Conservation (phyloP, 352 stramenopile species). For the Phytophthora constricta region DNA sequence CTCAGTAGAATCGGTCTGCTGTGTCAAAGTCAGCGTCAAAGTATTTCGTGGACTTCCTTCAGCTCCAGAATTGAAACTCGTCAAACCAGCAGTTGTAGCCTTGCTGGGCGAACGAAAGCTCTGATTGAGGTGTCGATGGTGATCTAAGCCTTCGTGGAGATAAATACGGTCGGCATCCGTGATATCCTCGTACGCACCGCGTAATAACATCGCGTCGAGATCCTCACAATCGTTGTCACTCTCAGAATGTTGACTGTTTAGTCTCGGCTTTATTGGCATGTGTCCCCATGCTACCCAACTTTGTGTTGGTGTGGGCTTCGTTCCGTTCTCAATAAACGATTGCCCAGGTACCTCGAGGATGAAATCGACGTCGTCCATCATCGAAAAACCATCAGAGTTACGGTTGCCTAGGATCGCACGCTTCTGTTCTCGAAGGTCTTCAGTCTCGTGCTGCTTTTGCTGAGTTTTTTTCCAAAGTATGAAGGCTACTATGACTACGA, state of each 20-base stretch:
- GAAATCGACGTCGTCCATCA: slow-evolving; percentile 39
- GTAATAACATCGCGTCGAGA: slow-evolving; percentile 14
- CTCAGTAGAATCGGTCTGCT: slow-evolving; percentile 15
- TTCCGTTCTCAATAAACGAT: slow-evolving; percentile 22
- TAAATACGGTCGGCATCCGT: slow-evolving; percentile 15
- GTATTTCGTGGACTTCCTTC: slow-evolving; percentile 27
- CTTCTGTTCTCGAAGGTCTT: slow-evolving; percentile 21
- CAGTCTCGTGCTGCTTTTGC: slow-evolving; percentile 16
- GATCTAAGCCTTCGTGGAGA: slow-evolving; percentile 8
- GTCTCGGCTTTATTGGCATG: slow-evolving; percentile 12
- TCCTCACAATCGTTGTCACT: slow-evolving; percentile 13
- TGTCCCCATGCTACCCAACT: slow-evolving; percentile 24
- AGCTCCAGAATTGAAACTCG: slow-evolving; percentile 24
- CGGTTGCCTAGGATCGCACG: slow-evolving; percentile 26
- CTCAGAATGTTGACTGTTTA: neutral
- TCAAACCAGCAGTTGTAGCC: slow-evolving; percentile 28
- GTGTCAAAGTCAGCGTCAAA: slow-evolving; percentile 11
- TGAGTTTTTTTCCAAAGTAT: slow-evolving; percentile 22
- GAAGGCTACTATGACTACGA: slow-evolving; percentile 13
- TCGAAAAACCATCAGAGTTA: slow-evolving; percentile 28
- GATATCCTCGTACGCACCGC: slow-evolving; percentile 15
- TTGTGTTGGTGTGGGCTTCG: neutral
- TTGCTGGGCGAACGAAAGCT: slow-evolving; percentile 22
- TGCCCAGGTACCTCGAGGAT: slow-evolving; percentile 23
- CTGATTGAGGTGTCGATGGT: slow-evolving; percentile 10